Evolutionary conservation across 163 green algal species (phyloP).

Genomic region (Chlorella variabilis): DNA sequence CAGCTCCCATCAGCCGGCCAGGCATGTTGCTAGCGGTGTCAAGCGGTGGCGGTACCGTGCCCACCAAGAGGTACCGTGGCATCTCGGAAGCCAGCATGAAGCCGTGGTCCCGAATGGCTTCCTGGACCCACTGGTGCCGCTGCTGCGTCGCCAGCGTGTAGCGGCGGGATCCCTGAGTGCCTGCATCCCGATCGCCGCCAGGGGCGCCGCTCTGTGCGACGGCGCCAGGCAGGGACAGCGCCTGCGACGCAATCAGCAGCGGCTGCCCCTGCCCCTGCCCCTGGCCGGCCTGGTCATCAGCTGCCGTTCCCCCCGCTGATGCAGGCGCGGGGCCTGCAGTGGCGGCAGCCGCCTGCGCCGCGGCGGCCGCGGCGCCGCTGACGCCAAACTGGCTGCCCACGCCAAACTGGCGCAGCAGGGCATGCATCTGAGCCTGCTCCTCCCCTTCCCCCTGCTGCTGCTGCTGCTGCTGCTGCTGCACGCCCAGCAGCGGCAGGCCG

Average conservation of each 20-base stretch:
- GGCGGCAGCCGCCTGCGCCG: not conserved
- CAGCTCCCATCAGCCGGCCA: no score
- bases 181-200: not conserved
- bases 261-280: not conserved
- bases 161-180: not conserved
- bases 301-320: no score
- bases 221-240: not conserved
- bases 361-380: no score
- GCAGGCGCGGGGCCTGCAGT: not conserved
- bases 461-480: conserved; percentile 12
- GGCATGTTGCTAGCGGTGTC: no score
- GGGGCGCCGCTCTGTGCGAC: not conserved
- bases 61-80: conserved; percentile 28
- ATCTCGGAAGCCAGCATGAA: conserved; percentile 41
- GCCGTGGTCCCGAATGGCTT: not conserved
- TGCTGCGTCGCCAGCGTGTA: not conserved
- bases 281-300: no score
- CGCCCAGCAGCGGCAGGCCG: no score
- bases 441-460: not conserved
- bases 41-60: no score
- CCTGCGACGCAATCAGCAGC: not conserved
- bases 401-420: no score
- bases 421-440: not conserved
- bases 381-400: no score
- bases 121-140: conserved; percentile 29